Percentiles rank a stretch among this genome's conserved stretches.
phyloP scores from a whole-genome alignment of 2,329 filamentous ascomycete species.

The Xylariaceae sp. region DNA sequence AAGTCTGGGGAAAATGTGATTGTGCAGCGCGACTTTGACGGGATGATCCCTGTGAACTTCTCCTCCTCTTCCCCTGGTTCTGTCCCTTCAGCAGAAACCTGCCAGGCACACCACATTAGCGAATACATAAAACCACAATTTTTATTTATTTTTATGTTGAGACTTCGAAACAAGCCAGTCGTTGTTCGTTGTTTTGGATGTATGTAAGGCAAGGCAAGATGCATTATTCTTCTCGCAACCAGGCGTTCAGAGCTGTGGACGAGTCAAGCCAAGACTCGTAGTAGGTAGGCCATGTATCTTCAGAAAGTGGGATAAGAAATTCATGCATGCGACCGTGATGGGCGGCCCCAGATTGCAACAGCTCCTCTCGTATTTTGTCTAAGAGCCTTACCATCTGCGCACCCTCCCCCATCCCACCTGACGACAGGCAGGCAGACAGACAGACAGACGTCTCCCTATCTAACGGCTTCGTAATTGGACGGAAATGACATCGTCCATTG shows the following conservation, averaged over 20 bases:
- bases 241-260: neutral
- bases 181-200: too few species aligned
- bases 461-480: too few species aligned
- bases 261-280: too few species aligned
- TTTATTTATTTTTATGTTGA: neutral
- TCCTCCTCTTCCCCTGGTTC: neutral
- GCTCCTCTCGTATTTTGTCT: neutral
- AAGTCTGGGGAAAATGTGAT: neutral
- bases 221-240: neutral
- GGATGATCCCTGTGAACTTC: neutral
- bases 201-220: too few species aligned
- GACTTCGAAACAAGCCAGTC: neutral
- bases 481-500: too few species aligned
- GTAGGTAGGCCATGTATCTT: too few species aligned
- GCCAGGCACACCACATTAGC: neutral
- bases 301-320: neutral
- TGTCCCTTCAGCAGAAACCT: neutral
- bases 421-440: too few species aligned
- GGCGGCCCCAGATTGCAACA: neutral
- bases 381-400: neutral
- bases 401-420: neutral
- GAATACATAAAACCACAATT: neutral
- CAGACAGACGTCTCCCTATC: too few species aligned
- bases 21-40: neutral
- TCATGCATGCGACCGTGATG: neutral